These are phyloP conservation scores for Fonsecaea monophora DNA, from an alignment of 2,329 filamentous ascomycete species.

Conservation along the genomic window DNA sequence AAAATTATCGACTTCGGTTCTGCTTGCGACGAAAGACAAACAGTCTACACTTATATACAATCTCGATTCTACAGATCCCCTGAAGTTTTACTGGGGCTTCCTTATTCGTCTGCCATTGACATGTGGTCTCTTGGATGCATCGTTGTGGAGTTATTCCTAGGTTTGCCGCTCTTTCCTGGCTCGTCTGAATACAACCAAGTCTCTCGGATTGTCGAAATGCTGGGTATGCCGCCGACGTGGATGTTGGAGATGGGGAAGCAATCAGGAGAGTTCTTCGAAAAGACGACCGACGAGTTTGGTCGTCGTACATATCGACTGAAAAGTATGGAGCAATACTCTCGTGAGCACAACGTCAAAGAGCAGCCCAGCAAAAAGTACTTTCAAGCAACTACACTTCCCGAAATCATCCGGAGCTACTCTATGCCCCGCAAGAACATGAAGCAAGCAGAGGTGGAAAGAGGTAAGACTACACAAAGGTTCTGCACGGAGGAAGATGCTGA, in stretches of 20 bases:
- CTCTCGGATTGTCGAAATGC: conserved; percentile 95
- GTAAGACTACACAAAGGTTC: conserved; percentile 58
- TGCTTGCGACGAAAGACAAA: conserved; percentile 96
- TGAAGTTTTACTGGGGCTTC: conserved; percentile 91
- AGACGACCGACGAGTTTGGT: conserved; percentile 87
- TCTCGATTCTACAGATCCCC: conserved; percentile 97
- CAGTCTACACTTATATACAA: conserved; percentile 98
- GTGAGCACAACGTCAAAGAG: conserved; percentile 95
- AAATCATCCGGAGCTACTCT: conserved; percentile 96
- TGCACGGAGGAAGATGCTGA: conserved; percentile 36
- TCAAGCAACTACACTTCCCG: conserved; percentile 87
- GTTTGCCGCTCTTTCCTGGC: conserved; percentile 90
- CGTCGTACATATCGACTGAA: conserved; percentile 90
- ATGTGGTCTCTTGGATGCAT: conserved; percentile 99
- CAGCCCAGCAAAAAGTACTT: conserved; percentile 99
- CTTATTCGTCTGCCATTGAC: conserved; percentile 97
- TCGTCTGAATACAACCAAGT: conserved; percentile 99
- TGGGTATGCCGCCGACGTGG: conserved; percentile 94
- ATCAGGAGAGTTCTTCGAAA: conserved; percentile 96
- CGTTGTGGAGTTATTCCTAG: conserved; percentile 95
- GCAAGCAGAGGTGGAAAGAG: conserved; percentile 91
- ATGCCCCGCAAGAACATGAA: conserved; percentile 99
- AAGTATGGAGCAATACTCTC: conserved; percentile 96
- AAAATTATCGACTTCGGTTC: conserved; percentile 99
- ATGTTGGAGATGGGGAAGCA: conserved; percentile 99